Evolutionary conservation across 1,139 yeast species (phyloP).

Genomic region (Suzukiozyma palmioleophila): DNA sequence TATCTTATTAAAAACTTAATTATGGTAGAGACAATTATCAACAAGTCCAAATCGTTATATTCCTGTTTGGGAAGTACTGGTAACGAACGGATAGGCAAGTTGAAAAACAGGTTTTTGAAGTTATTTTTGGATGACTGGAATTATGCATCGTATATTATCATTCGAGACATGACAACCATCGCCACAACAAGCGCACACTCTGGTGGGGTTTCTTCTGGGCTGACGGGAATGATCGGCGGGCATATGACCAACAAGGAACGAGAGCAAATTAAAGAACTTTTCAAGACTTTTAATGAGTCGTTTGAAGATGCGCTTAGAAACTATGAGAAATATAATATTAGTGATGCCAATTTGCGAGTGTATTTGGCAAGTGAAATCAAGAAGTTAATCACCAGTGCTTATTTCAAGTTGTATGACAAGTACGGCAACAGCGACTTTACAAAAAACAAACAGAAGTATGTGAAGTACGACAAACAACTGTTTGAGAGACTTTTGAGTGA

Average conservation of each 20-base stretch:
- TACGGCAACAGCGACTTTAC: slow-evolving; percentile 68
- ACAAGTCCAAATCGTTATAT: slow-evolving; percentile 51
- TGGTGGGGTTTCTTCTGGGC: slow-evolving; percentile 9
- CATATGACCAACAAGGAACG: slow-evolving; percentile 61
- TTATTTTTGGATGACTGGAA: slow-evolving; percentile 84
- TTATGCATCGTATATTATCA: slow-evolving; percentile 65
- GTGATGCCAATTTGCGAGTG: slow-evolving; percentile 61
- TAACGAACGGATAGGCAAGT: slow-evolving; percentile 56
- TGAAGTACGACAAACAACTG: slow-evolving; percentile 62
- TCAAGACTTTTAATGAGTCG: slow-evolving; percentile 74
- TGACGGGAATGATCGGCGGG: slow-evolving; percentile 13
- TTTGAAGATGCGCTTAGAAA: slow-evolving; percentile 69
- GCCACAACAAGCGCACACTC: slow-evolving; percentile 16
- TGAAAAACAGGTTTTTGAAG: slow-evolving; percentile 73
- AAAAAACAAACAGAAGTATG: slow-evolving; percentile 67
- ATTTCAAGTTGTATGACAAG: slow-evolving; percentile 77
- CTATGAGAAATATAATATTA: slow-evolving; percentile 60
- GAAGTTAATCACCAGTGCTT: slow-evolving; percentile 73
- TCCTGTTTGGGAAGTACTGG: slow-evolving; percentile 63
- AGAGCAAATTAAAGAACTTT: slow-evolving; percentile 82
- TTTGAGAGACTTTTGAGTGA: slow-evolving; percentile 49
- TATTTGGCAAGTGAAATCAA: slow-evolving; percentile 61
- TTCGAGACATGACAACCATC: slow-evolving; percentile 59
- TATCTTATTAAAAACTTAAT: slow-evolving; percentile 68
- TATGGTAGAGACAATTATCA: slow-evolving; percentile 69